Conservation (phyloP, 371 early-diverging fungal genomes). For the Mucor plumbeus region DNA sequence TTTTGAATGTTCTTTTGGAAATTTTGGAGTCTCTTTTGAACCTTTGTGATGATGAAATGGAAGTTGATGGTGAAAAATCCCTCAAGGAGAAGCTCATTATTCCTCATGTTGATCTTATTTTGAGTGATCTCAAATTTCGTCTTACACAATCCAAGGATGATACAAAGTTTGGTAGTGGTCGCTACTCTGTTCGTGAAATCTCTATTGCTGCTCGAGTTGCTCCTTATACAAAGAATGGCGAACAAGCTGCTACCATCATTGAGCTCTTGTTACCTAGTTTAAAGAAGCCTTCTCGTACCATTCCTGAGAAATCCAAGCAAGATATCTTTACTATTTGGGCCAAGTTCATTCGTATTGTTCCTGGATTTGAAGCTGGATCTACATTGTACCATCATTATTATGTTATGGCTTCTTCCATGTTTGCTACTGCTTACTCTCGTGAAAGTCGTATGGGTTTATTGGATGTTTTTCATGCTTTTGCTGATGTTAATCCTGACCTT, state of each 20-base stretch:
- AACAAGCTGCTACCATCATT: conserved; percentile 70
- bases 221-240: conserved; percentile 69
- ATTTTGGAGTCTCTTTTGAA: conserved; percentile 79
- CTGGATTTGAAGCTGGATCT: conserved; percentile 51
- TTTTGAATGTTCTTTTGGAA: conserved; percentile 70
- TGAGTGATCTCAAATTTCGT: conserved; percentile 67
- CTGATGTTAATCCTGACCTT: conserved; percentile 64
- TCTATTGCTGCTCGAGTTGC: conserved; percentile 81
- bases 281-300: conserved; percentile 66
- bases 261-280: conserved; percentile 86
- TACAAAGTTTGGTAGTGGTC: conserved; percentile 56
- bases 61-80: conserved; percentile 36
- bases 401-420: conserved; percentile 61
- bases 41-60: conserved; percentile 54
- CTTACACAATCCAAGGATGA: conserved; percentile 59
- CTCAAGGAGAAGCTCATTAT: conserved; percentile 61
- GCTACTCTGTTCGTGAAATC: conserved; percentile 76
- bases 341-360: conserved; percentile 65
- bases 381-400: conserved; percentile 63
- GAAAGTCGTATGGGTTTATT: conserved; percentile 67
- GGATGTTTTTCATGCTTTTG: conserved; percentile 67
- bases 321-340: conserved; percentile 83
- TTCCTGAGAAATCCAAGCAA: conserved; percentile 84
- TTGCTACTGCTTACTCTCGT: conserved; percentile 59
- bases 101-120: conserved; percentile 66